phyloP scores from a whole-genome alignment of 1,139 yeast species.

The Diutina scorzettiae region DNA sequence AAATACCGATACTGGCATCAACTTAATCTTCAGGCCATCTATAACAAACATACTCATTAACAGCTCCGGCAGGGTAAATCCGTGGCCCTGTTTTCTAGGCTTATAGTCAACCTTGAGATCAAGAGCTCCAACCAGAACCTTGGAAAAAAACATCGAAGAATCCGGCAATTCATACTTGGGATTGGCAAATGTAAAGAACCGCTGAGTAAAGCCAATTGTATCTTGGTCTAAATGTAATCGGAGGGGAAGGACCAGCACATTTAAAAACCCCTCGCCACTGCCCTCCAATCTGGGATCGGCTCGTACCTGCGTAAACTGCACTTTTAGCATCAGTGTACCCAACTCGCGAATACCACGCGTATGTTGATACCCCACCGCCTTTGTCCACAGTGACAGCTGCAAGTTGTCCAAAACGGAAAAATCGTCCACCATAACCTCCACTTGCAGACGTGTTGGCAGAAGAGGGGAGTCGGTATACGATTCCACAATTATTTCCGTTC shows the following conservation, averaged over 20 bases:
- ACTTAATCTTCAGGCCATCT: slow-evolving; percentile 67
- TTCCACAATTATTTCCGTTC: slow-evolving; percentile 38
- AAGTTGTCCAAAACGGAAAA: slow-evolving; percentile 65
- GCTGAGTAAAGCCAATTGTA: slow-evolving; percentile 66
- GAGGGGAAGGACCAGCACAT: slow-evolving; percentile 53
- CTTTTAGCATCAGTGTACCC: slow-evolving; percentile 51
- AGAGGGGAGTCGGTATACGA: slow-evolving; percentile 34
- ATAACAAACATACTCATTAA: slow-evolving; percentile 78
- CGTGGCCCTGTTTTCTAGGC: slow-evolving; percentile 38
- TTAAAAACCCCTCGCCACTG: slow-evolving; percentile 56
- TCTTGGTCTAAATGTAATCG: slow-evolving; percentile 88
- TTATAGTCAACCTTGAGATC: slow-evolving; percentile 75
- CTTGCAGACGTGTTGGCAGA: slow-evolving; percentile 11
- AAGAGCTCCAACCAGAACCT: slow-evolving; percentile 50
- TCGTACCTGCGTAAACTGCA: slow-evolving; percentile 46
- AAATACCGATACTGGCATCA: slow-evolving; percentile 51
- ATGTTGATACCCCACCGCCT: slow-evolving; percentile 60
- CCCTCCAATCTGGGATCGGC: slow-evolving; percentile 49
- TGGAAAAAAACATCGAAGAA: slow-evolving; percentile 59
- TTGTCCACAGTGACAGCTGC: slow-evolving; percentile 86
- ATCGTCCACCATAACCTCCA: slow-evolving; percentile 20
- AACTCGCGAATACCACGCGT: slow-evolving; percentile 59
- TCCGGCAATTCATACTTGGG: slow-evolving; percentile 49
- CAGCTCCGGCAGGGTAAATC: slow-evolving; percentile 61
- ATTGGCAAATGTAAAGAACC: slow-evolving; percentile 78